phyloP scores from a whole-genome alignment of 1,284 basidiomycete genomes.

The Vanrija sp. region DNA sequence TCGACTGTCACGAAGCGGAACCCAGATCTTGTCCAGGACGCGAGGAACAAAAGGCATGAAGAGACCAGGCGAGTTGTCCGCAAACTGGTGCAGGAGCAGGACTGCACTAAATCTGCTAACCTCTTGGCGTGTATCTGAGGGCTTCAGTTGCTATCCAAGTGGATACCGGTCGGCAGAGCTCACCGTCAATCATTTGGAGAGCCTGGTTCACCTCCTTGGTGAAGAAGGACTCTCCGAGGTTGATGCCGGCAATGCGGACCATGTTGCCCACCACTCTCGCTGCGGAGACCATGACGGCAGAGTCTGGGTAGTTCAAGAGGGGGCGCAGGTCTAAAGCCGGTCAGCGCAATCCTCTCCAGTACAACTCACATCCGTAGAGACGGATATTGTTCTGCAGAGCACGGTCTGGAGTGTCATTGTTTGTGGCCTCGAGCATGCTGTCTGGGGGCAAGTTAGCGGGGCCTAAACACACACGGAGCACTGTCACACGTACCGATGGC shows the following conservation, averaged over 20 bases:
- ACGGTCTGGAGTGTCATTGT: slow-evolving; percentile 45
- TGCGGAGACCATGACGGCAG: slow-evolving; percentile 47
- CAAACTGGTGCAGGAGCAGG: slow-evolving; percentile 84
- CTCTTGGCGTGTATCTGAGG: slow-evolving; percentile 43
- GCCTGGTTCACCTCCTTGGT: slow-evolving; percentile 47
- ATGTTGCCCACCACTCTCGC: slow-evolving; percentile 47
- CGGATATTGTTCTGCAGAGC: slow-evolving; percentile 43
- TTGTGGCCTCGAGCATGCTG: slow-evolving; percentile 38
- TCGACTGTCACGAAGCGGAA: slow-evolving; percentile 76
- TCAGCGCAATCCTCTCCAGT: not conserved
- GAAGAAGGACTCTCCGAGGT: slow-evolving; percentile 47
- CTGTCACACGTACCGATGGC: slow-evolving; percentile 47
- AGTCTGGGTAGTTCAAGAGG: slow-evolving; percentile 44
- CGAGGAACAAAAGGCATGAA: slow-evolving; percentile 81
- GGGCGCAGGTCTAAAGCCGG: slow-evolving; percentile 38
- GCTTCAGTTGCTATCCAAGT: not conserved
- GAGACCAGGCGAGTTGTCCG: slow-evolving; percentile 75
- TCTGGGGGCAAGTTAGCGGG: slow-evolving; percentile 17
- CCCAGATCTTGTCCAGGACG: slow-evolving; percentile 86
- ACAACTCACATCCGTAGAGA: slow-evolving; percentile 43
- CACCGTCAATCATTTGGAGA: slow-evolving; percentile 45
- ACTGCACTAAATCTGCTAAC: slow-evolving; percentile 47
- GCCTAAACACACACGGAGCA: not conserved
- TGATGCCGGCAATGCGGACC: slow-evolving; percentile 42
- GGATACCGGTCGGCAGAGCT: not conserved